Base-by-base conservation (phyloP, 1,139 yeast genomes). In the Yamadazyma oceani region DNA sequence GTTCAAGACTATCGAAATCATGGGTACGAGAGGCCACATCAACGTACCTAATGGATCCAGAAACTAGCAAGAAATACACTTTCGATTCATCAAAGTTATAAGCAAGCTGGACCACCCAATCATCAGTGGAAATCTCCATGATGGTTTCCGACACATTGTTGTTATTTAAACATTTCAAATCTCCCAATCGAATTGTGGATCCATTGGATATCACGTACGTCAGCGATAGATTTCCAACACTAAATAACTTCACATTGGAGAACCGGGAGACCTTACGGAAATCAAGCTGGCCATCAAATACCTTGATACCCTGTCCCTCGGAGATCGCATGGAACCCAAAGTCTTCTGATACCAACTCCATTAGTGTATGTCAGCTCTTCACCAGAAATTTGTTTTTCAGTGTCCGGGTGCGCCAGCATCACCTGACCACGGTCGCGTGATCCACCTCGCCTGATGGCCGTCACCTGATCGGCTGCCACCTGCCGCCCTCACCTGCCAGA, bases 321-420 rank as follows among this genome's bases (percentile, higher is more conserved):
- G 58, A 52, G 31, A 55, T 50, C 14, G 63, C 49, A 37, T 60
- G 59, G 55, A 67, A 70, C 21, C 74, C 75, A 38, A 67, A 57
- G 47, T 62, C 66, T 46, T 70, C 74, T 2, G 74, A 58, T 8
- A 57, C 46, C 13, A 49, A 38, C 50, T 66, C 70, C 32, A 29
- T 29, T 27, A 10, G 21, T 9, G 30, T 7, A 11, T 24, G 26
- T n/a, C n/a, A n/a, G n/a, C n/a, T n/a, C n/a, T n/a, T n/a, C n/a
- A n/a, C n/a, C n/a, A n/a, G n/a, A n/a, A n/a, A n/a, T n/a, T 10
- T 24, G 26, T 24, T 24, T 7, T 14, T 12, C n/a, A n/a, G n/a
- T n/a, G n/a, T n/a, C n/a, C n/a, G n/a, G n/a, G n/a, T n/a, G n/a
- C n/a, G n/a, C n/a, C n/a, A n/a, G n/a, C n/a, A n/a, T n/a, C n/a